Base-by-base conservation (phyloP, 2,329 filamentous ascomycete species). In the Epichloe brachyelytri region DNA sequence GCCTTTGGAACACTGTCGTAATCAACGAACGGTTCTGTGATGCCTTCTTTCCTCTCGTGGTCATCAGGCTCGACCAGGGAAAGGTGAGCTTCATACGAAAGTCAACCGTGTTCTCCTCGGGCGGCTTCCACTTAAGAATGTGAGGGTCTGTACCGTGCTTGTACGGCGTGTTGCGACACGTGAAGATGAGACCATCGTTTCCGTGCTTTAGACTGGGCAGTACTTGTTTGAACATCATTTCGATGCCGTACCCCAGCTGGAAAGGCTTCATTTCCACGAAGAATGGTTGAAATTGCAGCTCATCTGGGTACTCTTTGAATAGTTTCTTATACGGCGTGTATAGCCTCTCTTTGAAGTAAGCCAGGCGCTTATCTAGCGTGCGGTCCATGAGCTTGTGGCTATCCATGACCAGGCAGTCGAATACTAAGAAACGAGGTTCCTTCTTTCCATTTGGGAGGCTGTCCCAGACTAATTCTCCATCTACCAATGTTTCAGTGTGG, bases 111-210 rank as follows among this genome's bases (percentile, higher is more conserved):
- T 98, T 98, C 66, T 98, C 93, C 57, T 87, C 77, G 4, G 88
- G 88, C 0, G 91, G 89, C 69, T 98, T 98, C 93, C 93, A 98
- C 68, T 98, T 98, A 39, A 98, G 74, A 56, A 96, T 98, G 65
- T 95, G 85, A 47, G 80, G 80, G 67, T 98, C 93, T 12, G 93
- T 98, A 58, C 93, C 93, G 57, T 86, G 84, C 59, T 84, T 83
- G 71, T 98, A 98, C 10, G 84, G 78, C 17, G 87, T 88, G 59
- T 82, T 85, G 56, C 87, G 82, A 70, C 91, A 95, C n/a, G 93
- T 97, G 69, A 97, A 98, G 62, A 98, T 95, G 45, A 98, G 77
- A 5, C 93, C 93, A 65, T 98, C 93, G 65, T 96, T 97, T 55
- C 91, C 90, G 64, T 98, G 93, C 58, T 83, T 85, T 37, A 98